Conservation (phyloP, 495 filamentous ascomycete species). For the Aspergillus hancockii region DNA sequence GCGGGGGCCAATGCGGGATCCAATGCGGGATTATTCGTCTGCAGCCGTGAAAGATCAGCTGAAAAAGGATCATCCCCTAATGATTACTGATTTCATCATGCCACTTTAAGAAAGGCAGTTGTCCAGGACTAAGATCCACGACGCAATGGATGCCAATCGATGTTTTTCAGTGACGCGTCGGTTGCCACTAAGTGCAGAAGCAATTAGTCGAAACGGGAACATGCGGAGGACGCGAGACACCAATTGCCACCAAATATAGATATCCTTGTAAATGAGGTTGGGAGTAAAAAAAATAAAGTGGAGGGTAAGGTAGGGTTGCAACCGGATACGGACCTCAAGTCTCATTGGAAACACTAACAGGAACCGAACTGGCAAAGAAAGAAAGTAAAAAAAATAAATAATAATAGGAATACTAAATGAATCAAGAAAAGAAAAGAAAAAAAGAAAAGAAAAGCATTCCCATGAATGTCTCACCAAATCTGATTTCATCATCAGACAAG, state of each 20-base stretch:
- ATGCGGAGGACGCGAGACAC: slow-evolving; percentile 25
- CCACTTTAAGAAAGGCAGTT: slow-evolving; percentile 23
- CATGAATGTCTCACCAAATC: not conserved
- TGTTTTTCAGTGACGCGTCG: slow-evolving; percentile 33
- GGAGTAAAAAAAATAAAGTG: slow-evolving; percentile 16
- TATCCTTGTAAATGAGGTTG: slow-evolving; percentile 17
- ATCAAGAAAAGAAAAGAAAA: no score
- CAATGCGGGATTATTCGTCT: slow-evolving; percentile 48
- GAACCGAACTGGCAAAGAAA: slow-evolving; percentile 15
- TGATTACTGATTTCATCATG: slow-evolving; percentile 27
- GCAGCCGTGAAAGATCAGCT: slow-evolving; percentile 52
- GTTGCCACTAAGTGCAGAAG: slow-evolving; percentile 27
- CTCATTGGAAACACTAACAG: slow-evolving; percentile 20
- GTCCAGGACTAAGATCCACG: slow-evolving; percentile 19
- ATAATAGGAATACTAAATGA: no score
- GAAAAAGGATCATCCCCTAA: slow-evolving; percentile 36
- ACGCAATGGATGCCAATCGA: slow-evolving; percentile 38
- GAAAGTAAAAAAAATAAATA: slow-evolving; percentile 10
- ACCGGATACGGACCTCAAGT: slow-evolving; percentile 26
- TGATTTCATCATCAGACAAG: not conserved
- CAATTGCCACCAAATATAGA: slow-evolving; percentile 23
- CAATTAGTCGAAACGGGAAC: slow-evolving; percentile 26
- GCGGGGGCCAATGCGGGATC: slow-evolving; percentile 46
- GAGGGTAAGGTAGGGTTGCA: slow-evolving; percentile 27
- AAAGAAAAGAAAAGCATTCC: not conserved